Base-by-base conservation (phyloP, 2,329 filamentous ascomycete genomes). In the Colletotrichum sp. region DNA sequence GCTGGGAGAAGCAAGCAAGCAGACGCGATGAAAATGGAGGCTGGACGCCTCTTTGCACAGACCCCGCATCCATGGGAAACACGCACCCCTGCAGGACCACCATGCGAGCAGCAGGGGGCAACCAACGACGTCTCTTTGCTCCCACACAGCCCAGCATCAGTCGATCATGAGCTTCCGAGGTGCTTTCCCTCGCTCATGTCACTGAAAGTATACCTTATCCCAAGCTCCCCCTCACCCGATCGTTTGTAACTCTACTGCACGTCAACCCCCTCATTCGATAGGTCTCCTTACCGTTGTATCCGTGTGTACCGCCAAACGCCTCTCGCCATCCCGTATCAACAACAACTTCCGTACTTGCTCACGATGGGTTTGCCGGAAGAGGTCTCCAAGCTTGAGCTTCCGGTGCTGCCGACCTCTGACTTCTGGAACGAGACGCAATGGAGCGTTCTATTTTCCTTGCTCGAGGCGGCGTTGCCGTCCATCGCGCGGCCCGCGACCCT, bases 391-490 rank as follows among this genome's bases (percentile, higher is more conserved):
- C 34, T 74, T 5, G 68, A 66, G 30, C 73, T 77, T 49, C 78
- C 49, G 71, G 71, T 52, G 73, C 72, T 79, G 7, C 81, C 82
- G 24, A 12, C 77, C 0, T 80, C 79, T 8, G 80, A 82, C 76
- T 88, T 87, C 80, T 88, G 90, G 79, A 85, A 82, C 55, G 83
- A 86, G 65, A 82, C 84, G 21, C 89, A 92, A 83, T 93, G 91
- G 91, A 82, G 85, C 52, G 88, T 89, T 3, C 80, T 92, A 57
- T 86, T 89, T 78, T 86, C 90, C 4, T 83, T 93, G 8, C 82
- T 92, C 55, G 91, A 93, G 78, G 90, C 89, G n/a, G 83, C 91
- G 21, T 84, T 95, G 36, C 92, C 93, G 4, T 89, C 92, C 24
- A 87, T 95, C 77, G 87, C 86, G 24, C 81, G 86, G 16, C 84